phyloP scores from a whole-genome alignment of 139 green algal species.

The Micromonas commoda region DNA sequence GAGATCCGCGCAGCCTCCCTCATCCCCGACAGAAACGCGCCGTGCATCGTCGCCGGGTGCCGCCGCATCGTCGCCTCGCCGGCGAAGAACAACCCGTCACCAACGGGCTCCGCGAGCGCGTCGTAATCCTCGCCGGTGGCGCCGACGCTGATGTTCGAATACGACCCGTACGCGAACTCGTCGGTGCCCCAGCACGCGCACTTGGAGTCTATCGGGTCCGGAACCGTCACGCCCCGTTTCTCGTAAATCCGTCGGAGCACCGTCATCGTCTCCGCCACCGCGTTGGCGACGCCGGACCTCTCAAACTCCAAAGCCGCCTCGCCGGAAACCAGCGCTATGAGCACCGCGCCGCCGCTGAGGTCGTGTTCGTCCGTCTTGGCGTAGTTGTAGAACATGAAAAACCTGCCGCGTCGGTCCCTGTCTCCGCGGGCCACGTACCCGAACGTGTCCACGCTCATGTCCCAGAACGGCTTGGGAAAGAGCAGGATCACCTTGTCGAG shows the following conservation, averaged over 20 bases:
- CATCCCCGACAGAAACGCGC: constrained; percentile 73
- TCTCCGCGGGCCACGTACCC: constrained; percentile 49
- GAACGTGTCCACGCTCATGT: constrained; percentile 72
- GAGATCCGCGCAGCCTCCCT: constrained; percentile 49
- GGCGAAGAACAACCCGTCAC: constrained; percentile 39
- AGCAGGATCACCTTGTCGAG: constrained; percentile 88
- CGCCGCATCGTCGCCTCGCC: constrained; percentile 71
- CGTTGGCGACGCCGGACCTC: constrained; percentile 35
- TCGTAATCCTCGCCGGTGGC: constrained; percentile 79
- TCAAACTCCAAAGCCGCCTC: constrained; percentile 59
- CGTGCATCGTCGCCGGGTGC: constrained; percentile 96
- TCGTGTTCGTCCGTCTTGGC: constrained; percentile 13
- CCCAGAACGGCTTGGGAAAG: constrained; percentile 90
- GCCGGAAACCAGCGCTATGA: constrained; percentile 78
- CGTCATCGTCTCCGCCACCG: constrained; percentile 59
- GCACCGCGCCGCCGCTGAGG: constrained; percentile 48
- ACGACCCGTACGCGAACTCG: constrained; percentile 69
- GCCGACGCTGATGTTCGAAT: constrained; percentile 74
- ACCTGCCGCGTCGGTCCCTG: constrained; percentile 55
- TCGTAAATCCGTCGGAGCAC: constrained; percentile 70
- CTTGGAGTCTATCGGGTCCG: constrained; percentile 36
- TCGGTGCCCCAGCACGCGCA: constrained; percentile 79
- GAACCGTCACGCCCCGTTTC: constrained; percentile 49
- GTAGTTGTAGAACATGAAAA: constrained; percentile 91
- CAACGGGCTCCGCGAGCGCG: constrained; percentile 33